Percentiles rank a stretch among this genome's conserved stretches.
These are phyloP conservation scores for Collybia sp. DNA, from an alignment of 768 basidiomycete species.

Conservation along the genomic window DNA sequence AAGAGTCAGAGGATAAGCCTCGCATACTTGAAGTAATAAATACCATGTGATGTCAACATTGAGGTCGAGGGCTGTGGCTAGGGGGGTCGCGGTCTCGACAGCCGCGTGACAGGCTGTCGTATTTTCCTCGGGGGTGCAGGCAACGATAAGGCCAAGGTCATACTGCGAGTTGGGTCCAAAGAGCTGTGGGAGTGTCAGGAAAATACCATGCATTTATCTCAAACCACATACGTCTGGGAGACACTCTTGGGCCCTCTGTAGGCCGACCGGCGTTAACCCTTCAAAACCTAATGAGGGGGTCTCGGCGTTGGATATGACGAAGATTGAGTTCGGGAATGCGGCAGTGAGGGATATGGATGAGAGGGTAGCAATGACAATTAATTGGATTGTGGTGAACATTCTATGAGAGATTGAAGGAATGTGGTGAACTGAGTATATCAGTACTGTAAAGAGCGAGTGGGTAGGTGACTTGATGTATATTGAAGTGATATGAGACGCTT, in stretches of 20 bases:
- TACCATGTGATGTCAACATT: slow-evolving; percentile 18
- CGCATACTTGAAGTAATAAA: no score
- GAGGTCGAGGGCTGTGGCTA: slow-evolving; percentile 13
- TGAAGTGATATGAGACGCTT: no score
- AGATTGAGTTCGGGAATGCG: slow-evolving; percentile 14
- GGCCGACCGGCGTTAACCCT: slow-evolving; percentile 15
- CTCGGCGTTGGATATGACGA: slow-evolving; percentile 18
- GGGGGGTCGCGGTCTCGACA: slow-evolving; percentile 14
- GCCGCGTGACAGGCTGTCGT: slow-evolving; percentile 15
- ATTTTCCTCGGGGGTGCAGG: slow-evolving; percentile 17
- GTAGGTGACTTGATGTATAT: no score
- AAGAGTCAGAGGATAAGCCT: background rate
- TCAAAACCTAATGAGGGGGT: slow-evolving; percentile 14
- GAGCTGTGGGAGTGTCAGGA: background rate
- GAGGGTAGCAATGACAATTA: background rate
- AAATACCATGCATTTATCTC: slow-evolving; percentile 6
- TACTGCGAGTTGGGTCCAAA: slow-evolving; percentile 1
- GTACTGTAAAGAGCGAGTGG: no score
- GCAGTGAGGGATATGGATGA: slow-evolving; percentile 1
- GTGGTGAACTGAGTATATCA: no score
- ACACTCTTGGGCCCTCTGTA: slow-evolving; percentile 14
- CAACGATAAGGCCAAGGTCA: slow-evolving; percentile 15
- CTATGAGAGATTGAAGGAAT: no score
- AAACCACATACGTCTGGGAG: slow-evolving; percentile 13
- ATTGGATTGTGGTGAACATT: background rate